Evolutionary conservation across 495 filamentous ascomycete genomes (phyloP), one percentile per base, ranked within the genome.

Genomic region (Penicillium cinerascens): DNA sequence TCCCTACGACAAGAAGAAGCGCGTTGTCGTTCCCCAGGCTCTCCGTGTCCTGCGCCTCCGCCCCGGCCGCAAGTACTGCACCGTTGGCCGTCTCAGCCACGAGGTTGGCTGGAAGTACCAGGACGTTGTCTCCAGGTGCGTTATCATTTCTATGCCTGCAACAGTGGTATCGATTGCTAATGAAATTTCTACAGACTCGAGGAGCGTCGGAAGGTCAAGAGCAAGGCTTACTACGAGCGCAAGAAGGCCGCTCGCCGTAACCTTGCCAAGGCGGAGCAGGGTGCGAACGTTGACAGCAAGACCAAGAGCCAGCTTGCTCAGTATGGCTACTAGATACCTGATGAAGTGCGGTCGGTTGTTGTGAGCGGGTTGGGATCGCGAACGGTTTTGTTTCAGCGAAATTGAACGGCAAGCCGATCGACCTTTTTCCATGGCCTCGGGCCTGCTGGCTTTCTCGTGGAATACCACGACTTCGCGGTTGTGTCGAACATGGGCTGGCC

Each of bases 71-170:
- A 98, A 98, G 84, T 98, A 92, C 87, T 98, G 95, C 87, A 92
- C 90, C 53, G 92, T 98, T 63, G 93, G 93, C 61, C 84, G 93
- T 73, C 80, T 98, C 69, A 93, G 91, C 79, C 91, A 97, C 74
- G 93, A 98, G 79, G 91, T 97, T 66, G 93, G 93, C 75, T 98
- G 93, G 93, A 97, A 97, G 78, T 98, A 98, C 87, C 86, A 95
- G 82, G 92, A 96, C 72, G 91, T 97, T 77, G 93, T 98, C 78
- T 85, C 82, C 61, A 87, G 90, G 93, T 98, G 77, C 66, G 92
- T 86, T 48, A 55, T 44, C 9, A 33, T 15, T 33, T 13, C 2
- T 10, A 0, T 11, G 1, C 29, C 10, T 4, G 11, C 11, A 15
- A 11, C 11, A 33, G 11, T 13, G 8, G 39, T 45, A 42, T 7